A percentile compares a stretch with the other conserved stretches of the same genome.
phyloP scores from a whole-genome alignment of 225 moss, liverwort and hornwort species.

The Physcomitrium patens region DNA sequence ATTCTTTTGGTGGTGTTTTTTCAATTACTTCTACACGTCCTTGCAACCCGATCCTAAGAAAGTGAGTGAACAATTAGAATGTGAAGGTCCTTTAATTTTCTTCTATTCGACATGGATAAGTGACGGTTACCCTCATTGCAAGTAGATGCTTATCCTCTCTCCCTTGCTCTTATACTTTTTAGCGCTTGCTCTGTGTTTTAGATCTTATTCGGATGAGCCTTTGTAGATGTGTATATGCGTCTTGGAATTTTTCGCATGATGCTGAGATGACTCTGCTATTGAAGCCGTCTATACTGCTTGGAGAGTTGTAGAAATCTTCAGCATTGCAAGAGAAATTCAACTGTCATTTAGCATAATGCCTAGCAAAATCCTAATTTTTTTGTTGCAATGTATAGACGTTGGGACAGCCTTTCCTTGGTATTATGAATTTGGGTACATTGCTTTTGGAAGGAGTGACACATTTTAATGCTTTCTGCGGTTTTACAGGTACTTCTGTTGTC shows the following conservation, averaged over 20 bases:
- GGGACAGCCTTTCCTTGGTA: slow-evolving; percentile 63
- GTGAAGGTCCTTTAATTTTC: slow-evolving; percentile 81
- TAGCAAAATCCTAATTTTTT: background rate
- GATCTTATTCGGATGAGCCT: background rate
- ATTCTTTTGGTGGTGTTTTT: slow-evolving; percentile 72
- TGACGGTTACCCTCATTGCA: slow-evolving; percentile 63
- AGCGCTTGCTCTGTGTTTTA: background rate
- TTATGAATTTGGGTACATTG: slow-evolving; percentile 72
- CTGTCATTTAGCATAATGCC: background rate
- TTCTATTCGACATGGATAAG: slow-evolving; percentile 71
- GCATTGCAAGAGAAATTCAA: background rate
- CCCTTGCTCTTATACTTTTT: background rate
- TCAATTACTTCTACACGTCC: slow-evolving; percentile 79
- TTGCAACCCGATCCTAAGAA: slow-evolving; percentile 77
- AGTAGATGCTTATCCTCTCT: slow-evolving; percentile 45
- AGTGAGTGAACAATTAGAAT: slow-evolving; percentile 76
- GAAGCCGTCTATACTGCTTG: background rate
- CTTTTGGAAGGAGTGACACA: slow-evolving; percentile 75
- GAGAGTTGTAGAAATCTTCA: background rate
- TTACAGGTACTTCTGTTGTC: slow-evolving; percentile 73
- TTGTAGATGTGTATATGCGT: background rate
- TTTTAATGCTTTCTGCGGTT: slow-evolving; percentile 72
- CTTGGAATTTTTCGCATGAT: background rate
- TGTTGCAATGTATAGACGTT: slow-evolving; percentile 50
- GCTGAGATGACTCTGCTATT: background rate